A percentile compares a stretch with the other conserved stretches of the same genome.
These are phyloP conservation scores for Arachis hypogaea DNA, from an alignment of 306 rosid species.

Conservation along the genomic window DNA sequence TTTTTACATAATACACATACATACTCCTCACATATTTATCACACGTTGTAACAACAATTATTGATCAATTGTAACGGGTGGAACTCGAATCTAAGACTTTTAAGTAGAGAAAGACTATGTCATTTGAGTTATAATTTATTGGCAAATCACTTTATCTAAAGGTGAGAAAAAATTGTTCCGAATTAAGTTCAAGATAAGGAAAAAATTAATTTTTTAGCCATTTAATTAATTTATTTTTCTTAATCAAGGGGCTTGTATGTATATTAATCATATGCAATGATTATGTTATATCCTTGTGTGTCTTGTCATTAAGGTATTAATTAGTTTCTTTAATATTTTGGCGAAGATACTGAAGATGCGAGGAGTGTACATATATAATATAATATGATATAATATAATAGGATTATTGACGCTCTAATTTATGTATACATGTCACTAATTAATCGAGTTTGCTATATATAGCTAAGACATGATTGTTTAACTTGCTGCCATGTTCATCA, in stretches of 20 bases:
- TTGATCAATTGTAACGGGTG: too few species aligned
- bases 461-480: background rate
- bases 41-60: too few species aligned
- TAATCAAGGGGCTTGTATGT: background rate
- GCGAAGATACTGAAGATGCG: constrained; percentile 2
- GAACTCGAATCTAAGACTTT: too few species aligned
- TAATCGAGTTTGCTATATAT: constrained; percentile 12
- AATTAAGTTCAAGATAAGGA: too few species aligned
- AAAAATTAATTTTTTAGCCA: too few species aligned
- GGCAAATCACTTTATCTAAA: too few species aligned
- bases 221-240: background rate
- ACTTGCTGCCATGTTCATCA: constrained; percentile 36
- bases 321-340: background rate
- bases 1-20: too few species aligned
- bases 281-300: background rate
- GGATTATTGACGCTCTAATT: constrained; percentile 1
- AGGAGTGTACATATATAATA: background rate
- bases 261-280: background rate
- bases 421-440: constrained; percentile 12
- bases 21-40: too few species aligned
- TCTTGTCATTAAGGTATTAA: background rate
- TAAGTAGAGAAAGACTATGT: too few species aligned
- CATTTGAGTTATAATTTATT: too few species aligned
- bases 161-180: too few species aligned
- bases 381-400: background rate